Evolutionary conservation across 805 yeast genomes (phyloP).

Genomic region (Cyberlindnera bimundalis): DNA sequence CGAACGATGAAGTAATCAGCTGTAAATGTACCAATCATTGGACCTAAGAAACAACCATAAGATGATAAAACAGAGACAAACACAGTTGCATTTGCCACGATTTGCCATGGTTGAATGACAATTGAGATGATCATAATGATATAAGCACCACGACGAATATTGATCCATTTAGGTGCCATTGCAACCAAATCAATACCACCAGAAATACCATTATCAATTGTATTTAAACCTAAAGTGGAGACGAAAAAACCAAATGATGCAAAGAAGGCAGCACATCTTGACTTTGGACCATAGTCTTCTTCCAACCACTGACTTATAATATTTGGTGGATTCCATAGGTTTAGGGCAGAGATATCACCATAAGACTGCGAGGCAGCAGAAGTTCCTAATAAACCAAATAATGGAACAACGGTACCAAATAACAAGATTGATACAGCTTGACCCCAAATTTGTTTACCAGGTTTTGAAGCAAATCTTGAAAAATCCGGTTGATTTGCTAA

Average conservation of each 20-base stretch:
- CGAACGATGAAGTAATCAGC: constrained; percentile 37
- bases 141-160: constrained; percentile 59
- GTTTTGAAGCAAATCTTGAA: constrained; percentile 36
- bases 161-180: constrained; percentile 49
- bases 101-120: constrained; percentile 73
- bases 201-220: constrained; percentile 41
- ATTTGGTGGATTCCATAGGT: constrained; percentile 46
- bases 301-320: constrained; percentile 39
- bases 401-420: constrained; percentile 41
- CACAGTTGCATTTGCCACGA: constrained; percentile 26
- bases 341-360: constrained; percentile 29
- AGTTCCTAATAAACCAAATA: constrained; percentile 44
- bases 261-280: constrained; percentile 49
- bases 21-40: constrained; percentile 37
- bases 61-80: constrained; percentile 24
- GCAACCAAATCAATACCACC: constrained; percentile 52
- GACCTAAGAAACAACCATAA: constrained; percentile 41
- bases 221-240: constrained; percentile 35
- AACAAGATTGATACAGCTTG: constrained; percentile 34
- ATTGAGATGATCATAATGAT: constrained; percentile 68
- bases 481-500: constrained; percentile 32
- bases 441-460: constrained; percentile 38
- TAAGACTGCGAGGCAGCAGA: constrained; percentile 39
- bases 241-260: constrained; percentile 32
- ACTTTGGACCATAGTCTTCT: constrained; percentile 34